Percentiles rank a stretch among this genome's conserved stretches.
Conservation (phyloP, 768 basidiomycete species). For the Boletus pseudopeckii region DNA sequence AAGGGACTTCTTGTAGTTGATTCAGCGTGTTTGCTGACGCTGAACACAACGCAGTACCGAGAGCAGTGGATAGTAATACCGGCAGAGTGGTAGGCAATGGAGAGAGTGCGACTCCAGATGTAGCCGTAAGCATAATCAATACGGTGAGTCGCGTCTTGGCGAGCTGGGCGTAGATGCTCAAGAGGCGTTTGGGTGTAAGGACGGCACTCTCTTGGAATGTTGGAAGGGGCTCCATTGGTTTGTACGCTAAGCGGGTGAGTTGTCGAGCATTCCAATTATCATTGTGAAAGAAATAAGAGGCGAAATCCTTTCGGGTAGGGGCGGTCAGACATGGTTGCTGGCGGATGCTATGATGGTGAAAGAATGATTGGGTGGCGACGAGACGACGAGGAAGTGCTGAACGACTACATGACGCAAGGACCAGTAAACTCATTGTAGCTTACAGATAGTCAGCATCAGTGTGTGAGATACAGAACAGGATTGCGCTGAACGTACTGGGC, state of each 20-base stretch:
- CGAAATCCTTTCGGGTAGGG: conserved; percentile 27
- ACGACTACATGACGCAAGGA: conserved; percentile 13
- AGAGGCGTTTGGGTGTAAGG: conserved; percentile 49
- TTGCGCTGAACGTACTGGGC: conserved; percentile 1
- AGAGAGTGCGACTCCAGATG: conserved; percentile 90
- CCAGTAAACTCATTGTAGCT: conserved; percentile 19
- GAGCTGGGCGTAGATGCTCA: conserved; percentile 74
- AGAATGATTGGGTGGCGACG: conserved; percentile 4
- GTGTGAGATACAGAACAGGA: neutral
- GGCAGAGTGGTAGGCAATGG: conserved; percentile 84
- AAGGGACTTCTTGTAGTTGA: conserved; percentile 91
- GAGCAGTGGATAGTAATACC: conserved; percentile 78
- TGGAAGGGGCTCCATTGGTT: conserved; percentile 15
- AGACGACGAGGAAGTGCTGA: conserved; percentile 8
- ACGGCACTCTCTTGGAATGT: conserved; percentile 37
- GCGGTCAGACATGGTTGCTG: neutral
- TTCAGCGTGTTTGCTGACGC: conserved; percentile 94
- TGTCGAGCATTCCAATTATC: conserved; percentile 43
- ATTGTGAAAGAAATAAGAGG: conserved; percentile 67
- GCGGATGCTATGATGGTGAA: neutral
- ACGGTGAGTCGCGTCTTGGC: conserved; percentile 82
- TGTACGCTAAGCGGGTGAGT: conserved; percentile 10
- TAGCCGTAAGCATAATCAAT: conserved; percentile 83
- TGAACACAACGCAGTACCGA: conserved; percentile 87
- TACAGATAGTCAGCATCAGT: neutral